phyloP scores from a whole-genome alignment of 140 eudicot species.

The Ambrosia hybrid region DNA sequence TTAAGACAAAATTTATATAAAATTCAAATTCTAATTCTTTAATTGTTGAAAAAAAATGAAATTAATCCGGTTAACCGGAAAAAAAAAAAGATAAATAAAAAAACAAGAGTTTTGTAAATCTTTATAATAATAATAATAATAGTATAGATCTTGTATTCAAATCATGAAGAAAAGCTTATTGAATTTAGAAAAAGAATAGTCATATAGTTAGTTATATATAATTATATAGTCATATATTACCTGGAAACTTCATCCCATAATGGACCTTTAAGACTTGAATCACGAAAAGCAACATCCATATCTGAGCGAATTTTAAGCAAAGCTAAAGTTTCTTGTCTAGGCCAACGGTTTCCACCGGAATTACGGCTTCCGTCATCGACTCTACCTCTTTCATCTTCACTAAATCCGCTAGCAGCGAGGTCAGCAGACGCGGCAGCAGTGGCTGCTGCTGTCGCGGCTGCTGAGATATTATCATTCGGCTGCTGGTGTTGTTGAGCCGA shows the following conservation, averaged over 20 bases:
- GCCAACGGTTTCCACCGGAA: conserved; percentile 87
- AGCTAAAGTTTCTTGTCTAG: conserved; percentile 76
- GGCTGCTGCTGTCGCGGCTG: background rate
- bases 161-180: no score
- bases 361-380: conserved; percentile 50
- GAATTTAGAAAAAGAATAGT: no score
- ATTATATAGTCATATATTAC: conserved; percentile 23
- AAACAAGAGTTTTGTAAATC: no score
- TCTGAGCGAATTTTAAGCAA: conserved; percentile 76
- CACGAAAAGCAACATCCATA: conserved; percentile 74
- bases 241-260: conserved; percentile 90
- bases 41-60: no score
- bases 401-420: conserved; percentile 23
- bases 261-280: conserved; percentile 84
- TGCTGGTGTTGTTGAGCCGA: conserved; percentile 1
- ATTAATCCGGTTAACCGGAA: conserved; percentile 37
- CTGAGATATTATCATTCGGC: background rate
- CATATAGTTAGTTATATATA: no score
- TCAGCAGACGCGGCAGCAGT: conserved; percentile 22
- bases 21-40: conserved; percentile 13
- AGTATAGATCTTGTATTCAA: no score
- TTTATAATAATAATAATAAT: no score
- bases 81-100: background rate
- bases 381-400: conserved; percentile 52
- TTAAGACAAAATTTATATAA: conserved; percentile 27